Evolutionary conservation across 2,329 filamentous ascomycete genomes (phyloP), one percentile per base, ranked within the genome.

Genomic region (Aspergillus ruber): DNA sequence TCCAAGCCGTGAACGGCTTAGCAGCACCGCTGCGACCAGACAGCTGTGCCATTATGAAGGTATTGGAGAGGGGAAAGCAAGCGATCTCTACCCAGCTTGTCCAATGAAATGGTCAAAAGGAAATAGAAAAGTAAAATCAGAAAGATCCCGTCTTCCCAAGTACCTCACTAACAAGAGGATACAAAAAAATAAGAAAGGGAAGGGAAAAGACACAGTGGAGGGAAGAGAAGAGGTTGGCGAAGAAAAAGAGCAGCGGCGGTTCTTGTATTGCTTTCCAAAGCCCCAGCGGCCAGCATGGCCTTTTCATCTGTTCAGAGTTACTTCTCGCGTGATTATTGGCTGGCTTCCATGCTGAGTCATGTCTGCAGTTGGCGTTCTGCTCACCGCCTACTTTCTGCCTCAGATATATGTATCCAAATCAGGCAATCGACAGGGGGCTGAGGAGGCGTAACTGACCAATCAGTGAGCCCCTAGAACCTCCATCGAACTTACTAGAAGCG

Each of bases 1-100:
- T 89, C 90, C 80, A 96, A 78, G 84, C 85, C 35, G 64, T 57
- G 77, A 77, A 90, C 69, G 79, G 83, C 79, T 81, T 85, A 77
- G 74, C 81, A 78, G 76, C 80, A 78, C 77, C 80, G 74, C 60
- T 62, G 52, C 64, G 65, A 66, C 73, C 68, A 67, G 82, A 84
- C 67, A 76, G 72, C 64, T 77, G 73, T 63, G 79, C 74, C 80
- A 83, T 83, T 61, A 61, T 74, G 70, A 54, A 47, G 50, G 51
- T 57, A 48, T 56, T 51, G 42, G 42, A 21, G 39, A 42, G 44
- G 36, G 40, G 49, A 55, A 42, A 12, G 17, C 4, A 18, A 39
- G 33, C 35, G 46, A 46, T 47, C 50, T 45, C 52, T 48, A 43
- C 36, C 47, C 48, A 42, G 47, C 36, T 39, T 17, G 36, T 39